Base-by-base conservation (phyloP, 129 eudicot genomes). In the Artemisia annua region DNA sequence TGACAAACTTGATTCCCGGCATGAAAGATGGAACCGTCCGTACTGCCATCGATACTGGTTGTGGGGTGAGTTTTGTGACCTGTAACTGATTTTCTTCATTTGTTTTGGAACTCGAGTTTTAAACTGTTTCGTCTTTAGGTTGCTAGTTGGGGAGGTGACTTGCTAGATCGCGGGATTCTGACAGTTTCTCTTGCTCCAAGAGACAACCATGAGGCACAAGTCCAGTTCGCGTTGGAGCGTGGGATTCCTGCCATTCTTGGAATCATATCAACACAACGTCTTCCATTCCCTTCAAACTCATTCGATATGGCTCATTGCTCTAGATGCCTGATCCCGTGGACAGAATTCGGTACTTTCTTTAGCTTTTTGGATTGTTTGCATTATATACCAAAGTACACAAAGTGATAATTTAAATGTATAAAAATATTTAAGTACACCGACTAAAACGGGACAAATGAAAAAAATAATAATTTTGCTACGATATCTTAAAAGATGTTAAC, bases 61-160 rank as follows among this genome's bases (percentile, higher is more conserved):
- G 99, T 80, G 99, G 99, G 89, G 99, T 95, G 75, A 88, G 99
- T 86, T 78, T 64, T 43, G 17, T 3, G 1, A 26, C n/a, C 30
- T 61, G 12, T n/a, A 44, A 39, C 11, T 32, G 48, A 12, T 60
- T 18, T 6, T 66, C 8, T 28, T 69, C 22, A 11, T 24, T 39
- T 9, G 35, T 67, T 74, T 63, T 63, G n/a, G 11, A 18, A n/a
- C 62, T 75, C 9, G 71, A 50, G 10, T 51, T n/a, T 49, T 50
- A 4, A 32, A 80, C 20, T 6, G 66, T 74, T 54, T 58, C 3
- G 7, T 75, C 24, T 81, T n/a, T 39, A 95, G 99, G 99, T 95
- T 86, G 99, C 99, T 63, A 95, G 99, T 81, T 95, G 99, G 99
- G 99, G 99, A 80, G 99, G 99, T 78, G 96, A 95, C 78, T 73